Percentiles rank a stretch among this genome's conserved stretches.
Conservation (phyloP, 1,284 basidiomycete species). For the Microbotryomycetes sp. region DNA sequence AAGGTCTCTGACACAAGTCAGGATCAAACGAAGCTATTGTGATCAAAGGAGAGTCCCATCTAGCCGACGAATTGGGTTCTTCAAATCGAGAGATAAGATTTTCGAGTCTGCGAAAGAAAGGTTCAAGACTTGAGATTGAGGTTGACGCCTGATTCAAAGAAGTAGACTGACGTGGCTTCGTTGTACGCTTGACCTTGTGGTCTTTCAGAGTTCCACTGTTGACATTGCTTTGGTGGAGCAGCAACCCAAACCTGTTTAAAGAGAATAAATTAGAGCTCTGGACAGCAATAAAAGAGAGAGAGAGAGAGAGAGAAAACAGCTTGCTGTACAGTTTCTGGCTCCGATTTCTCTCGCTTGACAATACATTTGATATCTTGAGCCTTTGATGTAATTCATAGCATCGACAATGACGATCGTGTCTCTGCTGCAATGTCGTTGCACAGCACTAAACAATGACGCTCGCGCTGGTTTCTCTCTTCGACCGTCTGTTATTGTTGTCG, state of each 20-base stretch:
- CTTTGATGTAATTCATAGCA: slow-evolving; percentile 91
- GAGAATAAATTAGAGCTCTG: not conserved
- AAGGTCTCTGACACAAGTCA: slow-evolving; percentile 42
- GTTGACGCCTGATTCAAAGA: not conserved
- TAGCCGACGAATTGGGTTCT: slow-evolving; percentile 91
- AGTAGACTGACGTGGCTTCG: slow-evolving; percentile 60
- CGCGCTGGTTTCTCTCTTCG: slow-evolving; percentile 81
- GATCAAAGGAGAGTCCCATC: slow-evolving; percentile 94
- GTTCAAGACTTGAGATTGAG: not conserved
- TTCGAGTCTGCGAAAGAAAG: slow-evolving; percentile 57
- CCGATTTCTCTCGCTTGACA: slow-evolving; percentile 86
- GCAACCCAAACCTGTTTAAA: slow-evolving; percentile 52
- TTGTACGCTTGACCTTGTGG: slow-evolving; percentile 54
- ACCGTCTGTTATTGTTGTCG: slow-evolving; percentile 54
- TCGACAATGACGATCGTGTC: slow-evolving; percentile 83
- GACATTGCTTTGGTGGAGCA: slow-evolving; percentile 69
- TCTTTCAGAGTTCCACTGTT: slow-evolving; percentile 63
- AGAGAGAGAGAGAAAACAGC: slow-evolving; percentile 37
- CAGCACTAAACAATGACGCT: slow-evolving; percentile 75
- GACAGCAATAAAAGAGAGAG: no score
- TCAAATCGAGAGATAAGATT: slow-evolving; percentile 86
- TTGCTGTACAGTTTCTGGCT: slow-evolving; percentile 76
- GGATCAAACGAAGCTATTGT: slow-evolving; percentile 70
- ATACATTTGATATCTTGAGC: slow-evolving; percentile 92
- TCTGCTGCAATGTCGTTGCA: slow-evolving; percentile 64